phyloP scores from a whole-genome alignment of 1,284 basidiomycete species.

The Termitomyces sp. region DNA sequence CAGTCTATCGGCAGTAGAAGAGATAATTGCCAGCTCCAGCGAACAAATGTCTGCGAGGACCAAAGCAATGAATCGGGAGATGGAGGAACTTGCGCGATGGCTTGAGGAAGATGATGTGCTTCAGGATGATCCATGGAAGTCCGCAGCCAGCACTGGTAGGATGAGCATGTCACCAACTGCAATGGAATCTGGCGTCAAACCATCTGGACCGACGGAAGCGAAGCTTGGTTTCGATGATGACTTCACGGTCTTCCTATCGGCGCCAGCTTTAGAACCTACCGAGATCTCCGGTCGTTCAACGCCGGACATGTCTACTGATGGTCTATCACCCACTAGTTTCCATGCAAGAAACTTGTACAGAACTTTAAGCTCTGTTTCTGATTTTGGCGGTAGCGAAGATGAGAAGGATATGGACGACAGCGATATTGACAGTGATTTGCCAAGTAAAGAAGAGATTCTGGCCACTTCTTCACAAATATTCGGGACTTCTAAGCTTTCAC shows the following conservation, averaged over 20 bases:
- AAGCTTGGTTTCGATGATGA: constrained; percentile 66
- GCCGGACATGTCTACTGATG: constrained; percentile 8
- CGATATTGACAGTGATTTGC: constrained; percentile 18
- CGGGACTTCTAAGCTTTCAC: constrained; percentile 27
- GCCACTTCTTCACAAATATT: constrained; percentile 42
- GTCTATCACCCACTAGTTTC: constrained; percentile 6
- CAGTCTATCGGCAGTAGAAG: constrained; percentile 15
- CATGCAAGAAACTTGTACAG: constrained; percentile 17
- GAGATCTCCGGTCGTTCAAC: constrained; percentile 12
- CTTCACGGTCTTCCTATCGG: constrained; percentile 68
- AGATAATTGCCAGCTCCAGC: constrained; percentile 14
- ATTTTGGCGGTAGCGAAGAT: constrained; percentile 22
- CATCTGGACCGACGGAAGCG: constrained; percentile 11
- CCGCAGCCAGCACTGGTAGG: constrained; percentile 17
- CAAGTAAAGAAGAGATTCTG: constrained; percentile 20
- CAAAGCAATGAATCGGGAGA: constrained; percentile 40
- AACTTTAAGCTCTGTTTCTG: constrained; percentile 24
- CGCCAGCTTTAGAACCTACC: constrained; percentile 28
- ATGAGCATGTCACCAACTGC: constrained; percentile 22
- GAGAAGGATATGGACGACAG: constrained; percentile 15
- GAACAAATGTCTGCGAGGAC: constrained; percentile 14
- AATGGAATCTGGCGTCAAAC: constrained; percentile 13
- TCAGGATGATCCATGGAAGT: constrained; percentile 31
- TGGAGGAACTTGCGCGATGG: constrained; percentile 59
- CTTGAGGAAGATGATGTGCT: constrained; percentile 40